A percentile compares a stretch with the other conserved stretches of the same genome.
Conservation (phyloP, 1,139 yeast species). For the Geotrichum europaeum region DNA sequence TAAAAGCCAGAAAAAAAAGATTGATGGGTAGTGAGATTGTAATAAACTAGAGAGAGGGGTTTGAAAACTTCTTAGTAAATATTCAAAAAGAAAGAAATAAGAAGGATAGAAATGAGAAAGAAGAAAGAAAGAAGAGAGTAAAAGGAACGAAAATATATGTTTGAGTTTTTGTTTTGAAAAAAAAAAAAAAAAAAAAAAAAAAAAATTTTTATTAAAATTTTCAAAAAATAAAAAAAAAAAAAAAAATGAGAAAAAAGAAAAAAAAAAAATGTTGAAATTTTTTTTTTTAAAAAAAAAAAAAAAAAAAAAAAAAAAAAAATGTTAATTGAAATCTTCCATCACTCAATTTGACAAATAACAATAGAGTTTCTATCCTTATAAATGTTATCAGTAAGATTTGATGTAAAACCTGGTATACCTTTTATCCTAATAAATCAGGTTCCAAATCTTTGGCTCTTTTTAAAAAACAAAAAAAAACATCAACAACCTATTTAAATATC, state of each 20-base stretch:
- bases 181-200: not conserved
- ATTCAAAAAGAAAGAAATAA: not conserved
- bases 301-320: not conserved
- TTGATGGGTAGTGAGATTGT: not conserved
- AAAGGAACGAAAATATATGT: too few relatives aligned
- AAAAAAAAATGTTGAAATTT: too few relatives aligned
- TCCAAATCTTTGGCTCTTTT: too few relatives aligned
- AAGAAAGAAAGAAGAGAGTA: not conserved
- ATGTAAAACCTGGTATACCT: not conserved
- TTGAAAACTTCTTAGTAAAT: not conserved
- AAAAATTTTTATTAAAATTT: too few relatives aligned
- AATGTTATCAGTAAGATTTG: not conserved
- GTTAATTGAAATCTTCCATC: not conserved
- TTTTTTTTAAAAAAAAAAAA: not conserved
- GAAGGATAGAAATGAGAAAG: not conserved
- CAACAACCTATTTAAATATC: too few relatives aligned
- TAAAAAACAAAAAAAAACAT: too few relatives aligned
- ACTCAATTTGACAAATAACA: not conserved
- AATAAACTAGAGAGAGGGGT: not conserved
- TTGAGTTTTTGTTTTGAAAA: not conserved
- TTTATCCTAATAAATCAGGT: too few relatives aligned
- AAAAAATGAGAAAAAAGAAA: not conserved
- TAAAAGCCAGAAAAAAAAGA: not conserved
- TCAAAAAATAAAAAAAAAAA: too few relatives aligned
- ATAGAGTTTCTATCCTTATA: not conserved